These are phyloP conservation scores for Geotrichum cucujoidarum DNA, from an alignment of 1,139 yeast species.

Conservation along the genomic window DNA sequence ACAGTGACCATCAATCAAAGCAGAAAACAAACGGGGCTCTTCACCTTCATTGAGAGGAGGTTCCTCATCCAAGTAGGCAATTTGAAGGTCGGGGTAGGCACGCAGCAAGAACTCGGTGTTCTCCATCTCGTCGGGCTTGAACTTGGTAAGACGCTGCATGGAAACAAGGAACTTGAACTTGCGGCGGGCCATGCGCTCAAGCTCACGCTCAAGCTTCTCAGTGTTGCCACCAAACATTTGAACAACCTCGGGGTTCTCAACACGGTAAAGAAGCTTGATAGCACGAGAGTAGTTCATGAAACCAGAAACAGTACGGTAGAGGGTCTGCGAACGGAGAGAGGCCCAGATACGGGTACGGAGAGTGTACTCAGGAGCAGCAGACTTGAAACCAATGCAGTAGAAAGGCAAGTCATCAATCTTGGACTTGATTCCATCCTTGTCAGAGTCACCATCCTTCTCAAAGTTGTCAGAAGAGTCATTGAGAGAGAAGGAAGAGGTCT, in stretches of 20 bases:
- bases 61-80: slow-evolving; percentile 96
- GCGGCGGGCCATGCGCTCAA: slow-evolving; percentile 98
- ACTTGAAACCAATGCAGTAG: slow-evolving; percentile 98
- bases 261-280: slow-evolving; percentile 92
- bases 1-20: slow-evolving; percentile 97
- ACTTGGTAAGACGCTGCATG: slow-evolving; percentile 96
- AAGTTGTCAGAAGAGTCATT: slow-evolving; percentile 30
- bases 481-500: slow-evolving; percentile 38
- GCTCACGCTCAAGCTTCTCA: slow-evolving; percentile 87
- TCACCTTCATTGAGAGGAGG: slow-evolving; percentile 88
- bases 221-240: slow-evolving; percentile 98
- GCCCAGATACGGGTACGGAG: slow-evolving; percentile 99
- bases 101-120: slow-evolving; percentile 96
- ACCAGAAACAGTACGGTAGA: slow-evolving; percentile 97
- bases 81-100: slow-evolving; percentile 97
- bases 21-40: slow-evolving; percentile 94
- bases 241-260: slow-evolving; percentile 97
- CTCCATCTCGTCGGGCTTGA: slow-evolving; percentile 95
- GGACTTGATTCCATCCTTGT: slow-evolving; percentile 65
- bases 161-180: slow-evolving; percentile 95
- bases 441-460: slow-evolving; percentile 52
- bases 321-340: slow-evolving; percentile 93
- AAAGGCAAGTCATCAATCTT: slow-evolving; percentile 97
- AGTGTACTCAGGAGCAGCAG: slow-evolving; percentile 98
- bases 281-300: slow-evolving; percentile 99